These are phyloP conservation scores for Canariomyces notabilis DNA, from an alignment of 2,329 filamentous ascomycete genomes.

Conservation along the genomic window DNA sequence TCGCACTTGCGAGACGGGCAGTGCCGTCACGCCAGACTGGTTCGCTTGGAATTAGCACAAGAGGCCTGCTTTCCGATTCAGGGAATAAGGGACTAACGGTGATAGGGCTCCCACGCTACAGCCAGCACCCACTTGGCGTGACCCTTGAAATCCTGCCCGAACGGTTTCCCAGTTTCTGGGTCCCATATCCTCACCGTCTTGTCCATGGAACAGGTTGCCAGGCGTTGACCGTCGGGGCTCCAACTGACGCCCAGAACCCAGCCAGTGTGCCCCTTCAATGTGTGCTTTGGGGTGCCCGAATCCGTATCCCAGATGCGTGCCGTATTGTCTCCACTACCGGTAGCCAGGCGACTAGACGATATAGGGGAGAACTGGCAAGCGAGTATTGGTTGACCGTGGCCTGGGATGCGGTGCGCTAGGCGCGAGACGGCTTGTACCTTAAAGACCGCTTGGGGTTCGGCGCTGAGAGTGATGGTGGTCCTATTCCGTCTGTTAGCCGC, in stretches of 20 bases:
- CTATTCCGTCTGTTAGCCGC: constrained; percentile 29
- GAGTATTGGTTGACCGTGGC: constrained; percentile 88
- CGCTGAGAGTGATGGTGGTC: constrained; percentile 43
- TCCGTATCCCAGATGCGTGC: constrained; percentile 93
- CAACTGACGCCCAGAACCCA: constrained; percentile 88
- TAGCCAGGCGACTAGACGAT: constrained; percentile 72
- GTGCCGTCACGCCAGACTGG: constrained; percentile 62
- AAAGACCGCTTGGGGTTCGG: constrained; percentile 85
- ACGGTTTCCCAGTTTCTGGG: constrained; percentile 68
- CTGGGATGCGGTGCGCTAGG: constrained; percentile 81
- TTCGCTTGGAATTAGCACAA: not conserved
- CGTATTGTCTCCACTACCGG: constrained; percentile 85
- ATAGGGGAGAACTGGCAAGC: constrained; percentile 79
- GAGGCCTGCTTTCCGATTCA: not conserved
- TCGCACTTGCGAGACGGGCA: constrained; percentile 76
- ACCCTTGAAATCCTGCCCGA: constrained; percentile 70
- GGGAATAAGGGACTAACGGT: constrained; percentile 36
- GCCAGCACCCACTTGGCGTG: constrained; percentile 87
- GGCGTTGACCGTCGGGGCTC: constrained; percentile 73
- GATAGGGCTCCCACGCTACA: constrained; percentile 90
- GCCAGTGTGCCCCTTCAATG: constrained; percentile 77
- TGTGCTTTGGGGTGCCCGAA: constrained; percentile 82
- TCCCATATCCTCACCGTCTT: constrained; percentile 89
- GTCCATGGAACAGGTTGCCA: constrained; percentile 92
- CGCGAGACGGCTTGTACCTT: constrained; percentile 86